A percentile compares a stretch with the other conserved stretches of the same genome.
Conservation (phyloP, 495 filamentous ascomycete species). For the Aspergillus steynii region DNA sequence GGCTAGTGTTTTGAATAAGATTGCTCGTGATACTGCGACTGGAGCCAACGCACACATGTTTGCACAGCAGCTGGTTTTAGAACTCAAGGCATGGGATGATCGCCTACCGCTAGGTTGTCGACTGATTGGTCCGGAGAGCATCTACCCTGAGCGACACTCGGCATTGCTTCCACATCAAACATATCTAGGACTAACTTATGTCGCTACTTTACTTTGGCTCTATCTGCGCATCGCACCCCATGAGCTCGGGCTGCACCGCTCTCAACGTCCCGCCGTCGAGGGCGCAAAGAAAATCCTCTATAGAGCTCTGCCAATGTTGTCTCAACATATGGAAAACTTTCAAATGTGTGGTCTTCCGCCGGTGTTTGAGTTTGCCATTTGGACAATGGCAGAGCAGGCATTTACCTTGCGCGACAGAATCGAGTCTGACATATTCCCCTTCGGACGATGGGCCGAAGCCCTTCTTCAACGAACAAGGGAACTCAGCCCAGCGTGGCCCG, state of each 20-base stretch:
- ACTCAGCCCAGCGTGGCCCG: conserved; percentile 37
- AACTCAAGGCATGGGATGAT: conserved; percentile 44
- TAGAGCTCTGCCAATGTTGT: conserved; percentile 43
- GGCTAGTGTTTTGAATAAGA: conserved; percentile 47
- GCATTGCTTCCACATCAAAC: conserved; percentile 51
- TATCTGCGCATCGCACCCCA: conserved; percentile 41
- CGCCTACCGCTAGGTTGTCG: conserved; percentile 43
- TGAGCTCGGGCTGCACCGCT: conserved; percentile 34
- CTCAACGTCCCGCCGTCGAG: conserved; percentile 42
- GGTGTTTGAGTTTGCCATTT: conserved; percentile 43
- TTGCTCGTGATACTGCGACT: conserved; percentile 33
- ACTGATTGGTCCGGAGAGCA: conserved; percentile 42
- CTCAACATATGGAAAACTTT: conserved; percentile 50
- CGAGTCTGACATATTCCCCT: conserved; percentile 40
- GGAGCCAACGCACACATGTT: conserved; percentile 35
- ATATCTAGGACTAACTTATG: conserved; percentile 48
- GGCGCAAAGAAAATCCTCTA: conserved; percentile 47
- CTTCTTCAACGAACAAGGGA: conserved; percentile 33
- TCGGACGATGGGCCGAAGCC: conserved; percentile 40
- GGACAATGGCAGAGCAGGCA: conserved; percentile 42
- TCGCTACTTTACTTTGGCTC: conserved; percentile 46
- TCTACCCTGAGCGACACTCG: conserved; percentile 43
- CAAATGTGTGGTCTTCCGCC: conserved; percentile 48
- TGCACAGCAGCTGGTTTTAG: conserved; percentile 43
- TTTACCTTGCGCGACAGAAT: conserved; percentile 34